phyloP scores from a whole-genome alignment of 306 rosid genomes.

The Trifolium subterraneum region DNA sequence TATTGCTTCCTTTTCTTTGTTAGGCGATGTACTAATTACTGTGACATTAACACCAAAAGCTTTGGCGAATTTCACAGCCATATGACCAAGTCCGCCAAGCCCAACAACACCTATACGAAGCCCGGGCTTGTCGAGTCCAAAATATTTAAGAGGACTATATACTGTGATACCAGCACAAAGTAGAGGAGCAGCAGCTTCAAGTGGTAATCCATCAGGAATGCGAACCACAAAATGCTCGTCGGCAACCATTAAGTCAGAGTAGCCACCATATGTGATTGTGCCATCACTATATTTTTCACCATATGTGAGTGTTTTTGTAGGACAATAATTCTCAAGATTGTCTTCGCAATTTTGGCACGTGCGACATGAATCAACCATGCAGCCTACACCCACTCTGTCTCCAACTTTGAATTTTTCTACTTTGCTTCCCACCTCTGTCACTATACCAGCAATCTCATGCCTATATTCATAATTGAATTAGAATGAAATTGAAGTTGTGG shows the following conservation, averaged over 20 bases:
- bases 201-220: conserved; percentile 51
- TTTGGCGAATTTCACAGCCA: conserved; percentile 64
- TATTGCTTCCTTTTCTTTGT: conserved; percentile 57
- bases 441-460: conserved; percentile 61
- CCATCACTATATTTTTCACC: conserved; percentile 45
- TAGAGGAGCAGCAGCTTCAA: conserved; percentile 62
- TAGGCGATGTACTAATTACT: conserved; percentile 60
- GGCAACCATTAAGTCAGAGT: conserved; percentile 54
- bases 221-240: conserved; percentile 50
- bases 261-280: conserved; percentile 58
- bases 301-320: conserved; percentile 31
- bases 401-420: conserved; percentile 59
- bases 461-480: conserved; percentile 28
- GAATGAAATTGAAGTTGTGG: background rate
- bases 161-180: conserved; percentile 73
- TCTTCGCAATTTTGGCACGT: conserved; percentile 50
- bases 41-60: conserved; percentile 63
- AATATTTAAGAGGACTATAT: conserved; percentile 57
- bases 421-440: conserved; percentile 62
- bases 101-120: conserved; percentile 62
- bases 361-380: conserved; percentile 56
- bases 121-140: conserved; percentile 55
- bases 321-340: conserved; percentile 59
- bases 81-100: conserved; percentile 64
- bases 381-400: conserved; percentile 64